Conservation (phyloP, 805 yeast genomes). For the Limtongia smithiae region DNA sequence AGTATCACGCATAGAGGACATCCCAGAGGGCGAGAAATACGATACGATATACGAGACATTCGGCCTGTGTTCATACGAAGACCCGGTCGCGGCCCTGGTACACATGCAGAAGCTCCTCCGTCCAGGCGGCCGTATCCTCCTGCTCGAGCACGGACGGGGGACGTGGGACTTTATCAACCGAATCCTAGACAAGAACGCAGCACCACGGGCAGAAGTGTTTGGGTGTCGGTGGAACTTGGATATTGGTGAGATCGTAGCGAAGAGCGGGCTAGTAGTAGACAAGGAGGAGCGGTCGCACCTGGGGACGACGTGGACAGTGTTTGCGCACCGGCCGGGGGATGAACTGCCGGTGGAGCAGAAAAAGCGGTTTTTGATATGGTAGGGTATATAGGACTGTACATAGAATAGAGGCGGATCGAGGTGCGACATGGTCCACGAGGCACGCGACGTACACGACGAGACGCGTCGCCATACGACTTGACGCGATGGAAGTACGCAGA, state of each 20-base stretch:
- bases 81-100: slow-evolving; percentile 76
- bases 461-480: too few relatives aligned
- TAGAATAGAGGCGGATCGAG: too few relatives aligned
- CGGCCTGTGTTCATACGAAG: slow-evolving; percentile 93
- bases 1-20: slow-evolving; percentile 71
- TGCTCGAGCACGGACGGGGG: slow-evolving; percentile 92
- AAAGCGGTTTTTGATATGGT: slow-evolving; percentile 22
- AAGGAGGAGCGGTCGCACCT: slow-evolving; percentile 77
- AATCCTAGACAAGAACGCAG: slow-evolving; percentile 78
- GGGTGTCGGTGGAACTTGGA: slow-evolving; percentile 98
- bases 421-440: too few relatives aligned
- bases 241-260: slow-evolving; percentile 79
- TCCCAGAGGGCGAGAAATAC: slow-evolving; percentile 56
- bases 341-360: slow-evolving; percentile 13
- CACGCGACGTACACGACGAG: too few relatives aligned
- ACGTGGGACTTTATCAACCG: slow-evolving; percentile 72
- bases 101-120: slow-evolving; percentile 70
- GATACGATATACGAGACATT: slow-evolving; percentile 93
- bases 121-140: slow-evolving; percentile 84
- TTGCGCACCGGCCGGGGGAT: slow-evolving; percentile 27
- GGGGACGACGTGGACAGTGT: slow-evolving; percentile 66
- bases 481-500: too few relatives aligned
- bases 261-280: slow-evolving; percentile 78
- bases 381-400: neutral
- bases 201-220: slow-evolving; percentile 81